Evolutionary conservation across 139 green algal genomes (phyloP).

Genomic region (Micractinium sp.): DNA sequence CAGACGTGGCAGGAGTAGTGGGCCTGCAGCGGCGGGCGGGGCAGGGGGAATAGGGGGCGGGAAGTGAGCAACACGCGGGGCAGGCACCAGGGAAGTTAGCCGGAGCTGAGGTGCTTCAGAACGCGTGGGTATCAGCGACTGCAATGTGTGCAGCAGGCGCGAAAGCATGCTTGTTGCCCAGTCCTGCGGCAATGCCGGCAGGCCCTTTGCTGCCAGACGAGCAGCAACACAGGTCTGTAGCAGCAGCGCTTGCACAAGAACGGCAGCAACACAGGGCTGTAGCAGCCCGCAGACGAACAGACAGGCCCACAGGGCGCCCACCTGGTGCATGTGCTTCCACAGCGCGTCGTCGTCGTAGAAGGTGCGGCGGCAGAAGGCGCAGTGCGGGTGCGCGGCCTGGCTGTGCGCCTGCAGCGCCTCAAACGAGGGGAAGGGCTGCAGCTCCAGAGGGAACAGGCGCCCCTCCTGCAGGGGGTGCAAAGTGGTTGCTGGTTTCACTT

Average conservation of each 20-base stretch:
- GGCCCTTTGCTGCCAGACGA: too few species aligned
- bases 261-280: too few species aligned
- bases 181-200: too few species aligned
- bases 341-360: constrained; percentile 72
- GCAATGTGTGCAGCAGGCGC: too few species aligned
- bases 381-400: constrained; percentile 58
- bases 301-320: neutral
- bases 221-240: too few species aligned
- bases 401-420: constrained; percentile 58
- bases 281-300: too few species aligned
- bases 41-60: too few species aligned
- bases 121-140: too few species aligned
- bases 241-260: too few species aligned
- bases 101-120: too few species aligned
- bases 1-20: constrained; percentile 81
- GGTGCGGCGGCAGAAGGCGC: constrained; percentile 67
- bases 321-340: constrained; percentile 58
- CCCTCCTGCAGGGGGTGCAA: constrained; percentile 52
- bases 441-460: constrained; percentile 60
- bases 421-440: constrained; percentile 32
- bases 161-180: too few species aligned
- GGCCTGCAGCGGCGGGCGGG: neutral
- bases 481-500: too few species aligned
- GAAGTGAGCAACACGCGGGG: neutral
- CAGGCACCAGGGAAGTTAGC: neutral